A percentile compares a stretch with the other conserved stretches of the same genome.
phyloP scores from a whole-genome alignment of 164 flowering plant genomes.

The Aristolochia fimbriata region DNA sequence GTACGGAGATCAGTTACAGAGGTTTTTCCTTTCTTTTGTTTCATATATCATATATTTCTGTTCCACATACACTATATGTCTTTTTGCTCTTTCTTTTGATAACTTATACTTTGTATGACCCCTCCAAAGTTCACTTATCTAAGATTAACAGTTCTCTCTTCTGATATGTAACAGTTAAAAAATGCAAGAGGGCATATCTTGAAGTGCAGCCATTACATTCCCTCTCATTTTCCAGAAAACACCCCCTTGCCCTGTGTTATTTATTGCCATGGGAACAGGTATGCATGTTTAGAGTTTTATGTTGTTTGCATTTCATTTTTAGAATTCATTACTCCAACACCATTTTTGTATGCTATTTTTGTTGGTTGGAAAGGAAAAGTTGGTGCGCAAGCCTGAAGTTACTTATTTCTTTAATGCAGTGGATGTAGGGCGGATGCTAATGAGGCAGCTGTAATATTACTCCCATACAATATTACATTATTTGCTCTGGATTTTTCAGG shows the following conservation, averaged over 20 bases:
- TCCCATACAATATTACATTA: conserved; percentile 88
- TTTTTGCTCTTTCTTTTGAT: no score
- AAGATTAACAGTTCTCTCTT: conserved; percentile 7
- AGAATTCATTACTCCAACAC: background rate
- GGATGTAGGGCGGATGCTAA: conserved; percentile 96
- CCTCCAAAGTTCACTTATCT: conserved; percentile 1
- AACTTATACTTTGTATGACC: background rate
- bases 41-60: background rate
- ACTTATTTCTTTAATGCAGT: conserved; percentile 27
- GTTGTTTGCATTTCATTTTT: background rate
- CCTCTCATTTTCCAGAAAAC: conserved; percentile 54
- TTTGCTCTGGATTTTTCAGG: conserved; percentile 97
- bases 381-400: no score
- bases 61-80: no score
- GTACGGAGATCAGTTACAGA: conserved; percentile 40
- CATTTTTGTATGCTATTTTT: background rate
- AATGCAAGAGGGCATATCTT: conserved; percentile 63
- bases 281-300: no score
- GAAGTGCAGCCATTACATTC: conserved; percentile 84
- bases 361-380: no score
- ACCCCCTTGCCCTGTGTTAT: conserved; percentile 90
- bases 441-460: conserved; percentile 83
- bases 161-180: conserved; percentile 39
- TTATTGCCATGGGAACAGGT: conserved; percentile 99
- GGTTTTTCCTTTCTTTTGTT: conserved; percentile 9